Percentiles rank a stretch among this genome's conserved stretches.
Evolutionary conservation across 495 filamentous ascomycete genomes (phyloP).

Genomic region (Thozetella sp.): DNA sequence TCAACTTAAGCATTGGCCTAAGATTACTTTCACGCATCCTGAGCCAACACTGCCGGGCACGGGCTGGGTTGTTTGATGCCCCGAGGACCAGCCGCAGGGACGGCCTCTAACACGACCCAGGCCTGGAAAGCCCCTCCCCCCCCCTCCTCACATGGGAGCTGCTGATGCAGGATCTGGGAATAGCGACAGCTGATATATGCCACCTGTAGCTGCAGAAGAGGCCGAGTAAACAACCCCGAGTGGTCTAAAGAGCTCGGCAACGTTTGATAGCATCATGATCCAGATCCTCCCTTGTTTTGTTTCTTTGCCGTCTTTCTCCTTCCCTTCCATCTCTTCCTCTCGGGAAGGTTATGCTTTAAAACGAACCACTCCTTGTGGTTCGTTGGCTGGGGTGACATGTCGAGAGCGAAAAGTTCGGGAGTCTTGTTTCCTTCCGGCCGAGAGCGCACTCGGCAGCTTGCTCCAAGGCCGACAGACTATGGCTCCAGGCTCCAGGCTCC

Average conservation of each 20-base stretch:
- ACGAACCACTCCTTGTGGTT: background rate
- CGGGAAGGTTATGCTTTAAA: background rate
- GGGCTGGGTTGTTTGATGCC: background rate
- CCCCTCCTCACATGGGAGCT: background rate
- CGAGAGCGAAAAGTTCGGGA: background rate
- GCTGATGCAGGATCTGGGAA: too few species aligned
- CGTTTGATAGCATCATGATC: background rate
- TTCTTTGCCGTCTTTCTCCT: background rate
- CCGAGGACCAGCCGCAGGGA: background rate
- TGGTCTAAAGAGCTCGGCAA: background rate
- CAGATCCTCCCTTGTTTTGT: background rate
- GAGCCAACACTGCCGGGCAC: background rate
- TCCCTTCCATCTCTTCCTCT: background rate
- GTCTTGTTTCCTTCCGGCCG: background rate
- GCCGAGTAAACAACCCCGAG: background rate
- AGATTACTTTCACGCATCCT: background rate
- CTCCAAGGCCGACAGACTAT: slow-evolving; percentile 1
- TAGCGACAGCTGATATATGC: background rate
- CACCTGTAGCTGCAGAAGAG: background rate
- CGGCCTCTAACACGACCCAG: background rate
- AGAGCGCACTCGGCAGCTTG: background rate
- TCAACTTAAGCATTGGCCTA: background rate
- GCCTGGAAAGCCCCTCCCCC: background rate
- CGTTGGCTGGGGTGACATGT: background rate
- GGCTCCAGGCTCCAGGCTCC: too few species aligned